Conservation (phyloP, 768 basidiomycete species). For the Butyriboletus loyo region DNA sequence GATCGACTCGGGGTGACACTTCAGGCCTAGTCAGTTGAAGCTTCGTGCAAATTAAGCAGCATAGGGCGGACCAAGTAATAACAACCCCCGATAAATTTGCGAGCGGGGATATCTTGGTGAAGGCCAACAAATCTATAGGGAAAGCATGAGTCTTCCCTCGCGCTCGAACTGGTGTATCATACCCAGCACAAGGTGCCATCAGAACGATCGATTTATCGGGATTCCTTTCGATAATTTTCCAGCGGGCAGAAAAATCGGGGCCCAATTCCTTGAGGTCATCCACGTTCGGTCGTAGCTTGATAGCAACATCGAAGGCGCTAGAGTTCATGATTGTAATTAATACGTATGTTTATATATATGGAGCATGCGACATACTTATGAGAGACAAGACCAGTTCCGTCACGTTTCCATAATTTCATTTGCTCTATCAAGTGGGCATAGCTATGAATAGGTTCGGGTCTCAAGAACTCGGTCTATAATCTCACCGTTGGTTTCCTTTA, state of each 20-base stretch:
- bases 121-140: slow-evolving; percentile 9
- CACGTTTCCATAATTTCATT: slow-evolving; percentile 31
- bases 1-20: slow-evolving; percentile 43
- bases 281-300: slow-evolving; percentile 52
- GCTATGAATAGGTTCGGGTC: slow-evolving; percentile 6
- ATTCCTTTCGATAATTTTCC: slow-evolving; percentile 50
- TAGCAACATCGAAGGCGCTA: slow-evolving; percentile 53
- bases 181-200: slow-evolving; percentile 44
- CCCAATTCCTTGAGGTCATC: slow-evolving; percentile 50
- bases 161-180: not conserved
- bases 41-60: not conserved
- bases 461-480: not conserved
- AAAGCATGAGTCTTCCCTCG: not conserved
- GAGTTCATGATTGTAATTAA: not conserved
- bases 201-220: slow-evolving; percentile 57
- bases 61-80: slow-evolving; percentile 31
- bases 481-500: slow-evolving; percentile 41
- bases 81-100: slow-evolving; percentile 15
- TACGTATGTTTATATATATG: not conserved
- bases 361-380: slow-evolving; percentile 45
- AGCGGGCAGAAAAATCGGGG: slow-evolving; percentile 44
- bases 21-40: not conserved
- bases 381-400: slow-evolving; percentile 49
- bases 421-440: slow-evolving; percentile 24
- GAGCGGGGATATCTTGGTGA: slow-evolving; percentile 7